Evolutionary conservation across 371 early-diverging fungal species (phyloP).

Genomic region (Mucor mucedo): DNA sequence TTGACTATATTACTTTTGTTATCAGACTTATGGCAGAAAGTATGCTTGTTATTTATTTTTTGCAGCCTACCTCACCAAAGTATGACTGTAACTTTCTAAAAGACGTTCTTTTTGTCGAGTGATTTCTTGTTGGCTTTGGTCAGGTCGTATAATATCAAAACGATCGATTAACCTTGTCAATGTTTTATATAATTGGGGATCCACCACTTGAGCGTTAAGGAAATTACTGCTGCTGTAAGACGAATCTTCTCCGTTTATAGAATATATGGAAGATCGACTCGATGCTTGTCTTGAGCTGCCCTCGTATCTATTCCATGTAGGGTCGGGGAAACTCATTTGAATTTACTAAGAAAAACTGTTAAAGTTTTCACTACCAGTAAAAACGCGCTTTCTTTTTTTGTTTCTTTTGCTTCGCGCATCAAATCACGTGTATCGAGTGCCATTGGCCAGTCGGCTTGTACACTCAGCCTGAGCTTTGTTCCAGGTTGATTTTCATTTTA

Average conservation of each 20-base stretch:
- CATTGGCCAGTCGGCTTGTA: too few relatives aligned
- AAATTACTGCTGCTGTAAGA: background rate
- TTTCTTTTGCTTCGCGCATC: too few relatives aligned
- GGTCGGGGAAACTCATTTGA: constrained; percentile 4
- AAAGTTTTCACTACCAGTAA: too few relatives aligned
- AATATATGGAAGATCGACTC: constrained; percentile 7
- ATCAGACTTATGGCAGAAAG: background rate
- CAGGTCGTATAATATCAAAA: constrained; percentile 7
- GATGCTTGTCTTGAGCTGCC: background rate
- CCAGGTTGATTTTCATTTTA: too few relatives aligned
- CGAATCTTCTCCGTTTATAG: background rate
- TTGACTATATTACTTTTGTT: constrained; percentile 16
- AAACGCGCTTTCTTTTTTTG: background rate
- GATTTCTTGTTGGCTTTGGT: constrained; percentile 1
- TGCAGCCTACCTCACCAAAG: constrained; percentile 3
- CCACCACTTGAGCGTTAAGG: background rate
- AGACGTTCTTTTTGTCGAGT: constrained; percentile 13
- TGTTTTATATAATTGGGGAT: constrained; percentile 22
- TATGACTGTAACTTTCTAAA: constrained; percentile 3
- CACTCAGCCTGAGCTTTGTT: too few relatives aligned
- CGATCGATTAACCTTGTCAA: constrained; percentile 23
- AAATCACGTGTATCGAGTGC: too few relatives aligned
- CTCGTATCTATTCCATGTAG: constrained; percentile 16
- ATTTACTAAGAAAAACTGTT: background rate
- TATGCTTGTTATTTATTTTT: background rate